phyloP scores from a whole-genome alignment of 2,329 filamentous ascomycete genomes.

The Fusarium tjaetaba region DNA sequence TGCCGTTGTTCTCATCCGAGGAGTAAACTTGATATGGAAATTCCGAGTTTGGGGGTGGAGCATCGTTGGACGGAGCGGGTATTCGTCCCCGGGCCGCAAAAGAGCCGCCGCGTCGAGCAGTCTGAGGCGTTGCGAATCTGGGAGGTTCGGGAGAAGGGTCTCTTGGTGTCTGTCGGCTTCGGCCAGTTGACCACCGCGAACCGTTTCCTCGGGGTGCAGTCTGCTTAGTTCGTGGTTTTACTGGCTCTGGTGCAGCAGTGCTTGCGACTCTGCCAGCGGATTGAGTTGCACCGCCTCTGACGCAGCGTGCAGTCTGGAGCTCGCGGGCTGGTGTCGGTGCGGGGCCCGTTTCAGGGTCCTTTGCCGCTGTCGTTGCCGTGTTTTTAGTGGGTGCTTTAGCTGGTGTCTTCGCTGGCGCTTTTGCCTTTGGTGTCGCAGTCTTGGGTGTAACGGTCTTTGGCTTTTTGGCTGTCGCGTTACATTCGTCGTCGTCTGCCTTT shows the following conservation, averaged over 20 bases:
- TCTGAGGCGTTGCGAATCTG: conserved; percentile 5
- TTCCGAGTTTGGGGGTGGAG: conserved; percentile 35
- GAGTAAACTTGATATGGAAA: conserved; percentile 1
- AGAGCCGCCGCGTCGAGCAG: conserved; percentile 43
- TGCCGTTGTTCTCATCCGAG: background rate
- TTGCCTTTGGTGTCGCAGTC: background rate
- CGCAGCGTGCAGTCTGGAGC: background rate
- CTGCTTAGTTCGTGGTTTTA: conserved; percentile 8
- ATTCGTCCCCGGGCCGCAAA: conserved; percentile 39
- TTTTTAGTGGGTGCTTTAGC: background rate
- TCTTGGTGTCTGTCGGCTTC: rapidly evolving
- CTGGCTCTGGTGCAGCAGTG: background rate
- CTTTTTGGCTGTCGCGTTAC: conserved; percentile 17
- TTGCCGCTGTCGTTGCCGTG: background rate
- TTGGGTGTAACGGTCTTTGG: background rate
- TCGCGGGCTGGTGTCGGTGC: background rate
- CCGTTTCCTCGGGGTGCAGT: conserved; percentile 23
- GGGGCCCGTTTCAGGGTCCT: background rate
- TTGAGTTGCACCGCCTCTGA: conserved; percentile 3
- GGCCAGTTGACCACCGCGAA: background rate
- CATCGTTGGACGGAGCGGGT: background rate
- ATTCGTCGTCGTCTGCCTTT: conserved; percentile 26
- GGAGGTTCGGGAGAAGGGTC: background rate
- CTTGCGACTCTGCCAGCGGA: background rate
- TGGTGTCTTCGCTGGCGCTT: background rate